Evolutionary conservation across 495 filamentous ascomycete species (phyloP).

Genomic region (Apiosordaria backusii): DNA sequence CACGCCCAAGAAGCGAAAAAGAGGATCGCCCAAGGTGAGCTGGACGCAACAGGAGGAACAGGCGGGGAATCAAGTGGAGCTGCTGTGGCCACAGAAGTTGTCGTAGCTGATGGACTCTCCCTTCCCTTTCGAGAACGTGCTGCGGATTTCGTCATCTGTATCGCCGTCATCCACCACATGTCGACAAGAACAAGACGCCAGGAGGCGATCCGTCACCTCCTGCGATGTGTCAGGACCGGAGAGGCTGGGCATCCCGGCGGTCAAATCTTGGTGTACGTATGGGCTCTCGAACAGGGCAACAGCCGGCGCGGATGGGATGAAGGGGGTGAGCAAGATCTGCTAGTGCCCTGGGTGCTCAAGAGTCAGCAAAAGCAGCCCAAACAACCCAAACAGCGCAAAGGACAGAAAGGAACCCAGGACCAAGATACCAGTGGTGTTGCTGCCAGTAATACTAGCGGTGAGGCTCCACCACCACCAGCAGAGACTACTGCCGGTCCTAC

Average conservation of each 20-base stretch:
- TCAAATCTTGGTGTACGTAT: conserved; percentile 82
- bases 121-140: conserved; percentile 62
- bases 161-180: conserved; percentile 93
- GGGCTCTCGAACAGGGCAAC: conserved; percentile 88
- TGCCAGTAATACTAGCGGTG: conserved; percentile 26
- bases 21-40: neutral
- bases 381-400: conserved; percentile 13
- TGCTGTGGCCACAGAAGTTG: conserved; percentile 38
- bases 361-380: conserved; percentile 21
- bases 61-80: conserved; percentile 12
- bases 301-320: conserved; percentile 93
- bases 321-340: conserved; percentile 80
- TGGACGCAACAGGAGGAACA: conserved; percentile 11
- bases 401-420: conserved; percentile 9
- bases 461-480: conserved; percentile 14
- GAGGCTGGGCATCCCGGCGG: conserved; percentile 46
- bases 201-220: conserved; percentile 66
- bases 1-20: conserved; percentile 6
- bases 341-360: conserved; percentile 92
- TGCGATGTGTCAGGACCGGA: conserved; percentile 57
- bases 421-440: conserved; percentile 15
- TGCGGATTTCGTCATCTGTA: conserved; percentile 93
- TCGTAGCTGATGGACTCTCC: conserved; percentile 68
- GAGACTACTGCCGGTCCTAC: conserved; percentile 5
- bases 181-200: conserved; percentile 74